Evolutionary conservation across 2,329 filamentous ascomycete genomes (phyloP).

Genomic region (Helotiales sp.): DNA sequence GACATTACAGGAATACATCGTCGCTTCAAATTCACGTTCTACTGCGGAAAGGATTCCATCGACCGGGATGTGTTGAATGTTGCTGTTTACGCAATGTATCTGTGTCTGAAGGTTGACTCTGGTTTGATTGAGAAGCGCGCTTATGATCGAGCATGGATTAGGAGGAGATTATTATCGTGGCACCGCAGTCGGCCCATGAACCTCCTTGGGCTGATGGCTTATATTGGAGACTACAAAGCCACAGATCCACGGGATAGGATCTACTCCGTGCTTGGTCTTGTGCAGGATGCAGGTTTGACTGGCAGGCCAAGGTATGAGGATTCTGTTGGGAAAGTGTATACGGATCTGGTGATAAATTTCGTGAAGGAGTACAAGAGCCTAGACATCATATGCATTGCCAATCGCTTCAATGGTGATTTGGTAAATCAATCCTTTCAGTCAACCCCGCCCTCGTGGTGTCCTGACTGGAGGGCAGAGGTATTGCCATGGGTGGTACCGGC

Average conservation of each 20-base stretch:
- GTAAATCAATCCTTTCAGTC: neutral
- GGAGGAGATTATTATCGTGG: neutral
- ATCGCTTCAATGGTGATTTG: conserved; percentile 3
- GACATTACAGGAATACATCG: conserved; percentile 17
- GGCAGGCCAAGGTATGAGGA: conserved; percentile 10
- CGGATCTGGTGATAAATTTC: conserved; percentile 7
- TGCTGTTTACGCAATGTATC: neutral
- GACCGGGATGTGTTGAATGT: neutral
- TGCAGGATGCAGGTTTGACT: conserved; percentile 2
- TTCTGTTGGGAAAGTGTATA: conserved; percentile 6
- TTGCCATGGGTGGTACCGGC: conserved; percentile 8
- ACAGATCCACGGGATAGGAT: conserved; percentile 20
- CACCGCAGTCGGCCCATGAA: neutral
- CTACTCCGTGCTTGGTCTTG: conserved; percentile 19
- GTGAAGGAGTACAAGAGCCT: conserved; percentile 6
- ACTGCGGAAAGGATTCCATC: conserved; percentile 12
- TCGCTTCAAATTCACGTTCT: conserved; percentile 4
- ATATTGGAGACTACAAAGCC: conserved; percentile 3
- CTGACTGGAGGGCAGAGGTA: conserved; percentile 17
- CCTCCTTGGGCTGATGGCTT: neutral
- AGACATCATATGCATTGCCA: conserved; percentile 15
- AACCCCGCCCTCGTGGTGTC: conserved; percentile 18
- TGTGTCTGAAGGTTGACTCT: neutral
- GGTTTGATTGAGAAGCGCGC: neutral
- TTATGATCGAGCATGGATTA: neutral